Percentiles rank a stretch among this genome's conserved stretches.
phyloP scores from a whole-genome alignment of 176 grass and related monocot genomes.

The Aegilops longissima region DNA sequence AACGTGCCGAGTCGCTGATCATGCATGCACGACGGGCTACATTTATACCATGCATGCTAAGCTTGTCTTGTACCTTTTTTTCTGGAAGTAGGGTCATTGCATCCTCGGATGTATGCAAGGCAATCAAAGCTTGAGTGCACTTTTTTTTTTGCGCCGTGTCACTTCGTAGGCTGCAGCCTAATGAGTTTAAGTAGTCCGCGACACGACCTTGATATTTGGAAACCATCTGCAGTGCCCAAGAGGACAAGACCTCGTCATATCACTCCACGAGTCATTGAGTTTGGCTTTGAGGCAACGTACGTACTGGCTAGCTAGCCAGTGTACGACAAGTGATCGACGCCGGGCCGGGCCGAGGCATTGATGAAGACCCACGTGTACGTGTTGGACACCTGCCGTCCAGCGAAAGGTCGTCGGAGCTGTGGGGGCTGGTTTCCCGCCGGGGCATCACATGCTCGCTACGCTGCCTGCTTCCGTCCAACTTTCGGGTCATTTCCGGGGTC shows the following conservation, averaged over 20 bases:
- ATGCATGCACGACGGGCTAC: too few relatives aligned
- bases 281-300: not conserved
- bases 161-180: not conserved
- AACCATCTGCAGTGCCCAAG: not conserved
- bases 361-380: not conserved
- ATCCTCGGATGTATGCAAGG: too few relatives aligned
- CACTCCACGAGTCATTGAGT: not conserved
- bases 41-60: too few relatives aligned
- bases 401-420: slow-evolving; percentile 48
- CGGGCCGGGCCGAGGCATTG: not conserved
- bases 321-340: not conserved
- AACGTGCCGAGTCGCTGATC: too few relatives aligned
- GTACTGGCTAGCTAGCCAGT: not conserved
- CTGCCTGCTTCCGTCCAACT: slow-evolving; percentile 29
- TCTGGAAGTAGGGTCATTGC: too few relatives aligned
- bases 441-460: slow-evolving; percentile 45
- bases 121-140: not conserved
- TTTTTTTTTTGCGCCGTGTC: not conserved
- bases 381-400: slow-evolving; percentile 4
- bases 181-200: slow-evolving; percentile 16
- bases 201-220: slow-evolving; percentile 1
- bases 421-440: slow-evolving; percentile 60
- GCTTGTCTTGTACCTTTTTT: too few relatives aligned
- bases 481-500: slow-evolving; percentile 36
- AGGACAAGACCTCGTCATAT: not conserved